These are phyloP conservation scores for Coniochaeta sp. DNA, from an alignment of 2,329 filamentous ascomycete species.

Conservation along the genomic window DNA sequence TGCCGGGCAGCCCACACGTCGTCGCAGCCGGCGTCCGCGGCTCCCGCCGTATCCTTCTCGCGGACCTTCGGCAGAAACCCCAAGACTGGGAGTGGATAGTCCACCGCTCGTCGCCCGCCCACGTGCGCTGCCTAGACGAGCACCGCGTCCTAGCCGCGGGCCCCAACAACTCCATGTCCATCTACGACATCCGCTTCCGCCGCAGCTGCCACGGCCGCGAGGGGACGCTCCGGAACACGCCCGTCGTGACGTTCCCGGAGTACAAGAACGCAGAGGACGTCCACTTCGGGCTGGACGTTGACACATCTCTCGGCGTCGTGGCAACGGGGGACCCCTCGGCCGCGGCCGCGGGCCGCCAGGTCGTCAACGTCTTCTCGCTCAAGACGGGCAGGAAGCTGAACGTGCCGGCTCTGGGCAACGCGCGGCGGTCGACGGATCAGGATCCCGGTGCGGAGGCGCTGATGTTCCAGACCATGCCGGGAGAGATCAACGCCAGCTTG, in stretches of 20 bases:
- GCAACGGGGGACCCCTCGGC: slow-evolving; percentile 36
- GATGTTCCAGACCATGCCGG: slow-evolving; percentile 36
- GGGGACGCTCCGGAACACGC: slow-evolving; percentile 11
- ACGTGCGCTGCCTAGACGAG: slow-evolving; percentile 39
- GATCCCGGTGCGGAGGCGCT: slow-evolving; percentile 31
- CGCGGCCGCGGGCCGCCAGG: slow-evolving; percentile 16
- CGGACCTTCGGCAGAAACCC: slow-evolving; percentile 31
- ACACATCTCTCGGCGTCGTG: slow-evolving; percentile 37
- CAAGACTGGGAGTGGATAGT: slow-evolving; percentile 20
- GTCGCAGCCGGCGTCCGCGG: slow-evolving; percentile 44
- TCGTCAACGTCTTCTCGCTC: slow-evolving; percentile 42
- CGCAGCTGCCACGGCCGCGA: not conserved
- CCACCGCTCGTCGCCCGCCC: slow-evolving; percentile 26
- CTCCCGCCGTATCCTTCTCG: slow-evolving; percentile 32
- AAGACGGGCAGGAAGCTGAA: slow-evolving; percentile 32
- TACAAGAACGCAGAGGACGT: slow-evolving; percentile 43
- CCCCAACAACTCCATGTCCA: slow-evolving; percentile 37
- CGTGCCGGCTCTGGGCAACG: slow-evolving; percentile 15
- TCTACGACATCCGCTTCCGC: slow-evolving; percentile 50
- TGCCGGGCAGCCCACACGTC: slow-evolving; percentile 32
- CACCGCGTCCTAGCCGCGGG: slow-evolving; percentile 48
- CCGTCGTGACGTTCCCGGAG: slow-evolving; percentile 39
- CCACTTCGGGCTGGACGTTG: slow-evolving; percentile 44
- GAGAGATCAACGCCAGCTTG: slow-evolving; percentile 37
- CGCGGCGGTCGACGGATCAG: no score